phyloP scores from a whole-genome alignment of 495 filamentous ascomycete genomes.

The Aspergillus steynii region DNA sequence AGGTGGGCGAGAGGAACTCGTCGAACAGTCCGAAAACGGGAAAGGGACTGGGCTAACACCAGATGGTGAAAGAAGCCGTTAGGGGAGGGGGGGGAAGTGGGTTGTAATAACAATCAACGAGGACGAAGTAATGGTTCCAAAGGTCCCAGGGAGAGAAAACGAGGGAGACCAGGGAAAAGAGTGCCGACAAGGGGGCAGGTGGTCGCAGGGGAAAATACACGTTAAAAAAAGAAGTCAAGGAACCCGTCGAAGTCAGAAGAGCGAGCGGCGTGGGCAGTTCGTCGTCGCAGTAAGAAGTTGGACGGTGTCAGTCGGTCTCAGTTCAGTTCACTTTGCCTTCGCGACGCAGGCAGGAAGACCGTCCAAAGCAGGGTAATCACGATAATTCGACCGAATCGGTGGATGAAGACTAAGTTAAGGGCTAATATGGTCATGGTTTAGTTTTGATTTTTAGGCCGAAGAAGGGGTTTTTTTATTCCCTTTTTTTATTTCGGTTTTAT shows the following conservation, averaged over 20 bases:
- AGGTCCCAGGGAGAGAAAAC: slow-evolving; percentile 1
- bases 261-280: slow-evolving; percentile 1
- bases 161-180: slow-evolving; percentile 5
- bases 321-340: background rate
- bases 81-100: slow-evolving; percentile 9
- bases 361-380: background rate
- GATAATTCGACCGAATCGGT: background rate
- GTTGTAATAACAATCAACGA: slow-evolving; percentile 11
- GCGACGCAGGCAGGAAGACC: background rate
- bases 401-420: background rate
- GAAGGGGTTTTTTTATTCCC: background rate
- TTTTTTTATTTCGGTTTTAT: background rate
- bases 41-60: slow-evolving; percentile 10
- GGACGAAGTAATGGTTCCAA: slow-evolving; percentile 2
- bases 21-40: slow-evolving; percentile 22
- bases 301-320: background rate
- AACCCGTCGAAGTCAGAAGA: background rate
- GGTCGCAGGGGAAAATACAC: background rate
- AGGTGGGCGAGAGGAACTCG: slow-evolving; percentile 8
- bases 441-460: background rate
- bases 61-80: slow-evolving; percentile 9
- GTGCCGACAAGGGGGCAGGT: slow-evolving; percentile 10
- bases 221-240: background rate
- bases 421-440: background rate
- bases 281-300: background rate